Percentiles rank a stretch among this genome's conserved stretches.
These are phyloP conservation scores for Hortaea sp. DNA, from an alignment of 2,329 filamentous ascomycete species.

Conservation along the genomic window DNA sequence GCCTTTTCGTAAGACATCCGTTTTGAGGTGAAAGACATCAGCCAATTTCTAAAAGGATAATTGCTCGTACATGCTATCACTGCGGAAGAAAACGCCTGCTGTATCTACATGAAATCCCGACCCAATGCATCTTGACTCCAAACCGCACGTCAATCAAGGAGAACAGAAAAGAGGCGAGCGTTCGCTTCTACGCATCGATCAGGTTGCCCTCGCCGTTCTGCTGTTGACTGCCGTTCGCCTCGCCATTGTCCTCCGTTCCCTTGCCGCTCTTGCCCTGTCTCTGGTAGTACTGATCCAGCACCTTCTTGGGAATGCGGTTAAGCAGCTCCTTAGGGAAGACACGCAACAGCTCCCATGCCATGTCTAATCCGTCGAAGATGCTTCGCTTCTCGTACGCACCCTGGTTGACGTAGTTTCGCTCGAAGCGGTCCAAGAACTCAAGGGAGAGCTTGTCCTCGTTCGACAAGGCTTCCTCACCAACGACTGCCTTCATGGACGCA, in stretches of 20 bases:
- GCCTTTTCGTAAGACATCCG: too few species aligned
- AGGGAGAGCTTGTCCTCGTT: slow-evolving; percentile 95
- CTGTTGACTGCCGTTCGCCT: slow-evolving; percentile 19
- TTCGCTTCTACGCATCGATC: slow-evolving; percentile 2
- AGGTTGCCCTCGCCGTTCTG: slow-evolving; percentile 9
- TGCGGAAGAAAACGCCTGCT: too few species aligned
- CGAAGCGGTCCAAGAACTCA: slow-evolving; percentile 97
- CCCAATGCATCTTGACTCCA: too few species aligned
- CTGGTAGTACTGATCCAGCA: slow-evolving; percentile 43
- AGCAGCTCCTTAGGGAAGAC: slow-evolving; percentile 98
- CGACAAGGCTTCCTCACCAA: slow-evolving; percentile 93
- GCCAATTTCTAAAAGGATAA: too few species aligned
- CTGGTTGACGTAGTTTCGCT: slow-evolving; percentile 87
- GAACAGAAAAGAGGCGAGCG: too few species aligned
- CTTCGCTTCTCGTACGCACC: slow-evolving; percentile 83
- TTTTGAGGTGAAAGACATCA: too few species aligned
- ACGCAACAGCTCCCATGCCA: slow-evolving; percentile 90
- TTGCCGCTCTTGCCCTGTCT: slow-evolving; percentile 33
- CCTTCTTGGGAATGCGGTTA: slow-evolving; percentile 60
- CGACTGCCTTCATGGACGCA: slow-evolving; percentile 97
- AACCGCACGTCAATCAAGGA: too few species aligned
- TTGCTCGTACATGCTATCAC: too few species aligned
- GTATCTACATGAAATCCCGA: too few species aligned
- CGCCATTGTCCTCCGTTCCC: slow-evolving; percentile 32
- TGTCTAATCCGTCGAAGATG: slow-evolving; percentile 88